Evolutionary conservation across 2,329 filamentous ascomycete species (phyloP), one percentile per base, ranked within the genome.

Genomic region (Didymella pomorum): DNA sequence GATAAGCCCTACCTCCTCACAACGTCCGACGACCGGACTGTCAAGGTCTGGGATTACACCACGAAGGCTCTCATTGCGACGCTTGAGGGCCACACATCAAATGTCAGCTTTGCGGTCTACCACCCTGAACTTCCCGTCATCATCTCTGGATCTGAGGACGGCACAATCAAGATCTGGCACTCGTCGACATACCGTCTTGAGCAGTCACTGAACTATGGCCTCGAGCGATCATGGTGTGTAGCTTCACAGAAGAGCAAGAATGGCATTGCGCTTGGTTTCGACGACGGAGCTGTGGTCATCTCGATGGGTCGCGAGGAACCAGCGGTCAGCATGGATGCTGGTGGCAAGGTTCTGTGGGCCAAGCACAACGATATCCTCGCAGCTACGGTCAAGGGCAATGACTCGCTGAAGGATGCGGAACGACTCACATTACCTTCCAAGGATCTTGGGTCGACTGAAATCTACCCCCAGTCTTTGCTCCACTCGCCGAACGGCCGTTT

Each of bases 21-120:
- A 23, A 97, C 94, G 14, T 97, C 93, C 8, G 95, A 99, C 76
- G 95, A 98, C 79, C 88, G 92, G 71, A 98, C 94, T 0, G 92
- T 98, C 70, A 98, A 98, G 83, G 87, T 99, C 54, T 99, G 95
- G 94, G 95, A 99, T 76, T 98, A 99, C 82, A 98, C 94, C 12
- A 98, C 93, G 47, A 99, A 99, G 81, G 95, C 93, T 12, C 83
- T 98, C 65, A 97, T 98, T 74, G 95, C 95, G 28, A 98, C 94
- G 2, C 84, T 99, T 46, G 95, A 99, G 78, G 95, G 95, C 26
- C 95, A 99, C 78, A 96, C 93, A 28, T 97, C 93, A 79, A 99
- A 99, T 73, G 95, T 99, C 46, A 97, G 93, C 2, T 99, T 98
- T 73, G 95, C 95, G 48, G 96, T 93, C 79, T 99, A 98, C 76